Conservation (phyloP, 1,284 basidiomycete species). For the Tausonia pullulans region DNA sequence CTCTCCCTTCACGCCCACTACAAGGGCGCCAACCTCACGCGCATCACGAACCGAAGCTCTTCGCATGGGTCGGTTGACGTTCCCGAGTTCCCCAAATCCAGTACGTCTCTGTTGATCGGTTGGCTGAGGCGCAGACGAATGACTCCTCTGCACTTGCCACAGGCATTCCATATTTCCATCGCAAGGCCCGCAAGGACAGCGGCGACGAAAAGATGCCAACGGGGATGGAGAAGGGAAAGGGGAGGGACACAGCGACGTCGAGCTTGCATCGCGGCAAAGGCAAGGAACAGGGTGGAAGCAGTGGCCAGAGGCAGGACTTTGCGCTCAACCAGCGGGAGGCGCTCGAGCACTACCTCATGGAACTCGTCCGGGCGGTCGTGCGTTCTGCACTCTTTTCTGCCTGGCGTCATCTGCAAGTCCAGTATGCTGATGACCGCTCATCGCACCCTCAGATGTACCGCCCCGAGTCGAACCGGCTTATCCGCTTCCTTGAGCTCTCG, state of each 20-base stretch:
- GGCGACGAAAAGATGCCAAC: constrained; percentile 4
- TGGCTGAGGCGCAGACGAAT: background rate
- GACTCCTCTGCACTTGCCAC: background rate
- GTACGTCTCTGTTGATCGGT: constrained; percentile 26
- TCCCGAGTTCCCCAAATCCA: constrained; percentile 82
- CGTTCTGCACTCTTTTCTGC: constrained; percentile 23
- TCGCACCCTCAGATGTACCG: constrained; percentile 70
- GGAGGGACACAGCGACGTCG: constrained; percentile 17
- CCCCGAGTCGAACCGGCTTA: constrained; percentile 80
- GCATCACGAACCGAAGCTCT: constrained; percentile 29
- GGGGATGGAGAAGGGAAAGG: constrained; percentile 20
- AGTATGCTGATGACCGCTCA: constrained; percentile 28
- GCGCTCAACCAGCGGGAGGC: constrained; percentile 65
- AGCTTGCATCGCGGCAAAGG: constrained; percentile 37
- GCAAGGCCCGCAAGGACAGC: constrained; percentile 31
- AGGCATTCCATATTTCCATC: constrained; percentile 82
- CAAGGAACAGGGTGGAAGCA: constrained; percentile 38
- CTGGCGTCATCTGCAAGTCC: background rate
- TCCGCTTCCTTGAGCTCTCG: constrained; percentile 90
- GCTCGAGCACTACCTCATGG: constrained; percentile 79
- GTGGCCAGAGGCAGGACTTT: constrained; percentile 56
- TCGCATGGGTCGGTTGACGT: constrained; percentile 48
- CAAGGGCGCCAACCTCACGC: constrained; percentile 61
- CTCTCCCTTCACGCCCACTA: constrained; percentile 85
- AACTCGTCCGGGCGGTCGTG: constrained; percentile 79